A percentile compares a stretch with the other conserved stretches of the same genome.
phyloP scores from a whole-genome alignment of 83 land plant genomes.

The Picea mariana region DNA sequence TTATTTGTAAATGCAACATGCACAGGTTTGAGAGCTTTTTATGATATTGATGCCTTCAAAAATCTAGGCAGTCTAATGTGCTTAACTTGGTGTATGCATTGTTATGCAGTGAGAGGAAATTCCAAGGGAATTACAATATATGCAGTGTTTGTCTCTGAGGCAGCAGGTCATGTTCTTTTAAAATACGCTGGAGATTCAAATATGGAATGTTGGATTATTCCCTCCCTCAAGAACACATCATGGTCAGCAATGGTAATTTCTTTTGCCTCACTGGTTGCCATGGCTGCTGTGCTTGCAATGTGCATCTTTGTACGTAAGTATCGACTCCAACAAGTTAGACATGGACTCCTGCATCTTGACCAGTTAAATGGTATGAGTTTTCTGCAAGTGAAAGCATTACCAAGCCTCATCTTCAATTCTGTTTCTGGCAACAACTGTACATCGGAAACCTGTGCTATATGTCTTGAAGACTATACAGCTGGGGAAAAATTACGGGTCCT shows the following conservation, averaged over 20 bases:
- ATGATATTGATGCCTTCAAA: background rate
- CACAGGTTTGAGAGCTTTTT: background rate
- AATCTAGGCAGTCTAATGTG: background rate
- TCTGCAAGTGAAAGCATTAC: conserved; percentile 55
- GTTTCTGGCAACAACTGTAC: conserved; percentile 24
- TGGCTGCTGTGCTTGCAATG: conserved; percentile 31
- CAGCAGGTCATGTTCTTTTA: conserved; percentile 51
- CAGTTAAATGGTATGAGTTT: conserved; percentile 27
- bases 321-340: conserved; percentile 15
- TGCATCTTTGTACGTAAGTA: conserved; percentile 34
- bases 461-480: conserved; percentile 72
- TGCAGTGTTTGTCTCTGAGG: conserved; percentile 68
- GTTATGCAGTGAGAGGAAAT: conserved; percentile 48
- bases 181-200: conserved; percentile 35
- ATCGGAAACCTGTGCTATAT: conserved; percentile 75
- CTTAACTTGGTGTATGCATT: background rate
- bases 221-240: conserved; percentile 29
- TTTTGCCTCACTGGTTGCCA: conserved; percentile 45
- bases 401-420: conserved; percentile 47
- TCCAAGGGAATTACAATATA: conserved; percentile 40
- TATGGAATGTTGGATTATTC: conserved; percentile 45
- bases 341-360: background rate
- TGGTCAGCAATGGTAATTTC: conserved; percentile 53
- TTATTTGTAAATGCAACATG: background rate
- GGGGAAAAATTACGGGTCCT: conserved; percentile 62